Percentiles rank a stretch among this genome's conserved stretches.
Evolutionary conservation across 1,284 basidiomycete genomes (phyloP).

Genomic region (Cryptococcus neoformans): DNA sequence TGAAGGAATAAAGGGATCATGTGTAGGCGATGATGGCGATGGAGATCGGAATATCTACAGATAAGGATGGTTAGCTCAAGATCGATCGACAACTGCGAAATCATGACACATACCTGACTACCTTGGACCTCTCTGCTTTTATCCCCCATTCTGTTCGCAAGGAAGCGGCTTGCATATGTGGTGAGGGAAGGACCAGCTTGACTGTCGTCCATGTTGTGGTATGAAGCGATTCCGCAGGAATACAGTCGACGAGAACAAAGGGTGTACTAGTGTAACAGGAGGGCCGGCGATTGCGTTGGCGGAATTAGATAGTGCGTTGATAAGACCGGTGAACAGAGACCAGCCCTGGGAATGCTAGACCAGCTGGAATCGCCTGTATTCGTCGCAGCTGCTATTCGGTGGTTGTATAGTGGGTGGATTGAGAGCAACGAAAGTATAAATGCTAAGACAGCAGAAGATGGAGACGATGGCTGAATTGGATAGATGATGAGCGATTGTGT

Average conservation of each 20-base stretch:
- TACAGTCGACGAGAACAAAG: background rate
- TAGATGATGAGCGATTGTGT: background rate
- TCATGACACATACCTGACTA: constrained; percentile 28
- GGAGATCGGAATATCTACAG: constrained; percentile 38
- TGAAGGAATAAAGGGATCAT: constrained; percentile 43
- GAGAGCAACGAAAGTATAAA: background rate
- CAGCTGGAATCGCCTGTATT: background rate
- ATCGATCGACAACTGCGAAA: background rate
- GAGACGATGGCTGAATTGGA: background rate
- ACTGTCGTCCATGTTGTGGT: constrained; percentile 5
- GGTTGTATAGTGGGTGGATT: background rate
- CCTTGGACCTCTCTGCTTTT: constrained; percentile 12
- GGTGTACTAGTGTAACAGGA: background rate
- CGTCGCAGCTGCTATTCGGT: too few species aligned
- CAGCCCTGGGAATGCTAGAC: background rate
- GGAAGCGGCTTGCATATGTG: constrained; percentile 41
- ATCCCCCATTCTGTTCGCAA: constrained; percentile 21
- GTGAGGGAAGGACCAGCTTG: constrained; percentile 35
- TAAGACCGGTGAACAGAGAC: too few species aligned
- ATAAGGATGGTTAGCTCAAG: background rate
- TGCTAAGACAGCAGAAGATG: background rate
- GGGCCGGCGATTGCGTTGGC: background rate
- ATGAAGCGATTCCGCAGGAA: too few species aligned
- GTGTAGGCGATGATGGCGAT: constrained; percentile 35
- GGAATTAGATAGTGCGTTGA: background rate